Base-by-base conservation (phyloP, 192 early-diverging fungal species). In the Backusella tuberculispora region DNA sequence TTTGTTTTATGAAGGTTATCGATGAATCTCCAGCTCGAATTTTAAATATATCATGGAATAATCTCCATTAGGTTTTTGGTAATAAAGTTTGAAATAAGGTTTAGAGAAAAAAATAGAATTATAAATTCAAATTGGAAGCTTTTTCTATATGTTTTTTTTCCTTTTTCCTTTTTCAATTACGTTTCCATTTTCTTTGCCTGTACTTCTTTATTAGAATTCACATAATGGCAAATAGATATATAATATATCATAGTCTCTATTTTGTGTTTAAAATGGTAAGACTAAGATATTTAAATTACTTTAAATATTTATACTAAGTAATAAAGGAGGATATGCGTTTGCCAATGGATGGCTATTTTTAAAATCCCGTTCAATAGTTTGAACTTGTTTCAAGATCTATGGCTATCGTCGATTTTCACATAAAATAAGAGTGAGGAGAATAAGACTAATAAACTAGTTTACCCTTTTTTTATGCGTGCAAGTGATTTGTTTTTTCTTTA, bases 81-180 rank as follows among this genome's bases (percentile, higher is more conserved):
- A 56, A 56, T 56, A 56, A 56, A 26, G 19, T 56, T 56, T 56
- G 50, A 56, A 56, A 56, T 56, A 56, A 56, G 12, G 50, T 56
- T 56, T 43, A 43, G 10, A 56, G 10, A 26, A 10, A 26, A 26
- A n/a, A 24, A 24, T 56, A 56, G 21, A n/a, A 24, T 10, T 56
- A 56, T 12, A 50, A 56, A 56, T 21, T 56, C 53, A 56, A 56
- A 9, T 21, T 12, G 19, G 21, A 24, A 56, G 21, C 53, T 24
- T 21, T 56, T 56, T 60, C 10, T 24, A 5, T 60, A 19, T 60
- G 12, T 19, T 9, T 0, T 60, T 26, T 60, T 26, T 60, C 26
- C 26, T 56, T 56, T 24, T 4, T n/a, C 21, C 50, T 21, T 2
- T 56, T 60, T 26, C 53, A 60, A 19, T 60, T 60, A 19, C 53